phyloP scores from a whole-genome alignment of 306 rosid species.

The Benincasa hispida region DNA sequence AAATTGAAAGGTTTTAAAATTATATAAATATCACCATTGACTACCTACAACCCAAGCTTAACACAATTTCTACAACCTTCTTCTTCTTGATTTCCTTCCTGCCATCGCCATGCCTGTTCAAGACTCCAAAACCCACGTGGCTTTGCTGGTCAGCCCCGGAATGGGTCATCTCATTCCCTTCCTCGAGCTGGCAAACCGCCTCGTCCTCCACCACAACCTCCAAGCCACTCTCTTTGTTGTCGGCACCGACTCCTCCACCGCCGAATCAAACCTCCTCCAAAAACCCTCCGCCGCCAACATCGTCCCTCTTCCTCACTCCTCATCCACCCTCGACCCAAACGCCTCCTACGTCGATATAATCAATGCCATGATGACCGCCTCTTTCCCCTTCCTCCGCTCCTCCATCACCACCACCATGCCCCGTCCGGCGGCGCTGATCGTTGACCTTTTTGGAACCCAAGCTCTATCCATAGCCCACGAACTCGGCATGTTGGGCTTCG shows the following conservation, averaged over 20 bases:
- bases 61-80: too few relatives aligned
- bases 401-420: background rate
- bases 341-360: background rate
- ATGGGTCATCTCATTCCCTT: slow-evolving; percentile 35
- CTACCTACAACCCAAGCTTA: background rate
- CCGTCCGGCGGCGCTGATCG: slow-evolving; percentile 1
- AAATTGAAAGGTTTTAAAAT: too few relatives aligned
- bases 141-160: slow-evolving; percentile 34
- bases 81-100: background rate
- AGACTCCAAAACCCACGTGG: slow-evolving; percentile 10
- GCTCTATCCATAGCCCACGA: background rate
- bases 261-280: background rate
- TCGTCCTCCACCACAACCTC: slow-evolving; percentile 14
- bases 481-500: background rate
- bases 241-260: background rate
- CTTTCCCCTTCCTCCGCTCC: background rate
- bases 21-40: background rate
- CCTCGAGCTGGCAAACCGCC: slow-evolving; percentile 24
- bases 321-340: background rate
- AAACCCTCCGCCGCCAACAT: background rate
- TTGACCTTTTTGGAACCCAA: slow-evolving; percentile 3
- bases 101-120: background rate
- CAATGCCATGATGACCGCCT: background rate
- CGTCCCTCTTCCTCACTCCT: background rate
- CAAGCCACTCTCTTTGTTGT: slow-evolving; percentile 21